Evolutionary conservation across 2,329 filamentous ascomycete species (phyloP).

Genomic region (Orbilia brochopaga): DNA sequence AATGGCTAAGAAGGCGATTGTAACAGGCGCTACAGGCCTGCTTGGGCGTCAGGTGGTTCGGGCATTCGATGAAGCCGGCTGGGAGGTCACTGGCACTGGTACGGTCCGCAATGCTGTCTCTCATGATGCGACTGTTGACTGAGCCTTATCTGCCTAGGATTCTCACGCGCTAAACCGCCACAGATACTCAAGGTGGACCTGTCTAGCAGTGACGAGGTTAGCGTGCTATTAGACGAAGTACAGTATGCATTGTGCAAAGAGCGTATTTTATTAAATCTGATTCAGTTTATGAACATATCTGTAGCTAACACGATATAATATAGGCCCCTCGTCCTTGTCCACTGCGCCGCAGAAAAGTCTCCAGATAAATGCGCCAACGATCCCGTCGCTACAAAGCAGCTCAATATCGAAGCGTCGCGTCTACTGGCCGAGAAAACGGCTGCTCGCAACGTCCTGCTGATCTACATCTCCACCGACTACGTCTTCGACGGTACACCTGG

Average conservation of each 20-base stretch:
- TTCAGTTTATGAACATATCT: no score
- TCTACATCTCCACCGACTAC: constrained; percentile 84
- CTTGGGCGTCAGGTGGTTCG: constrained; percentile 77
- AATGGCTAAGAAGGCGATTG: constrained; percentile 64
- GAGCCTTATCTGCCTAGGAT: constrained; percentile 59
- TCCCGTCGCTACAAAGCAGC: constrained; percentile 68
- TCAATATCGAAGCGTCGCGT: constrained; percentile 68
- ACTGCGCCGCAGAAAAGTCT: constrained; percentile 86
- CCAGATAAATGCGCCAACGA: constrained; percentile 84
- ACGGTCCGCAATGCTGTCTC: no score
- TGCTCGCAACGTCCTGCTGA: constrained; percentile 67
- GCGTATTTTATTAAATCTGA: background rate
- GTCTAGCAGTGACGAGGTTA: constrained; percentile 61
- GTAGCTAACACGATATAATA: background rate
- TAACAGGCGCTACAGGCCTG: constrained; percentile 85
- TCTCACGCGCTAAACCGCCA: constrained; percentile 74
- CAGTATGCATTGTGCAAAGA: constrained; percentile 62
- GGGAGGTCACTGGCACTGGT: constrained; percentile 73
- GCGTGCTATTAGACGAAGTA: constrained; percentile 63
- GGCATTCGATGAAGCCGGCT: constrained; percentile 71
- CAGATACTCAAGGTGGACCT: constrained; percentile 69
- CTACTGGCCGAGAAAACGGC: constrained; percentile 71
- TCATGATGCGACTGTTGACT: constrained; percentile 3
- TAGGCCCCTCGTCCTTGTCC: constrained; percentile 78
- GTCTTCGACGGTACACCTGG: constrained; percentile 75